These are phyloP conservation scores for Colletotrichum coccodes DNA, from an alignment of 2,329 filamentous ascomycete genomes.

Conservation along the genomic window DNA sequence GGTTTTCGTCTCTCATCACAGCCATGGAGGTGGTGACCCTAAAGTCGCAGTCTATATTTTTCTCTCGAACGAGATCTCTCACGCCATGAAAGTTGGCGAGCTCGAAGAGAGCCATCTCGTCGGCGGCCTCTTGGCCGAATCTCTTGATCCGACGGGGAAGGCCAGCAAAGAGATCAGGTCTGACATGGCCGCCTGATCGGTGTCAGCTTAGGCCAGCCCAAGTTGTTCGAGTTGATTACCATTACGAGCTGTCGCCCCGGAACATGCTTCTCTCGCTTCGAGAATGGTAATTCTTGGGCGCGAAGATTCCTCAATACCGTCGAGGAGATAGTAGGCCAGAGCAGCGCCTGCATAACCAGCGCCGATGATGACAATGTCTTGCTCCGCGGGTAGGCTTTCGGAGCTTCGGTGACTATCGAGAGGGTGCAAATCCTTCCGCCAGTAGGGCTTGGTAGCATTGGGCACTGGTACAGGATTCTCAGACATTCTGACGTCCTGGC, in stretches of 20 bases:
- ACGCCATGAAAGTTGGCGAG: constrained; percentile 28
- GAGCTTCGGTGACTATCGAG: constrained; percentile 32
- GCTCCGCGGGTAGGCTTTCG: constrained; percentile 16
- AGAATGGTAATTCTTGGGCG: constrained; percentile 24
- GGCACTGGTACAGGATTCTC: constrained; percentile 9
- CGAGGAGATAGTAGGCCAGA: constrained; percentile 12
- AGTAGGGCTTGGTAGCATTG: constrained; percentile 20
- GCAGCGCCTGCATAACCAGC: constrained; percentile 28
- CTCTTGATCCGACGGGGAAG: constrained; percentile 10
- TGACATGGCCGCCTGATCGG: constrained; percentile 24
- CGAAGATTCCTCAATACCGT: background rate
- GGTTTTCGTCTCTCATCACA: constrained; percentile 8
- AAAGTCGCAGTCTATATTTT: constrained; percentile 31
- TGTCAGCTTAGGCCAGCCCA: background rate
- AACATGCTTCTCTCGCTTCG: constrained; percentile 32
- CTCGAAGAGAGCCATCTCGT: constrained; percentile 38
- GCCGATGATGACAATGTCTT: constrained; percentile 33
- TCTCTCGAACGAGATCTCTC: constrained; percentile 18
- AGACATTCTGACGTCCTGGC: background rate
- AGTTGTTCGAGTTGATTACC: background rate
- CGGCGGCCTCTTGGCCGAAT: constrained; percentile 36
- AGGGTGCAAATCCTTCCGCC: constrained; percentile 21
- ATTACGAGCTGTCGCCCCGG: constrained; percentile 31
- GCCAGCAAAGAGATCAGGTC: constrained; percentile 25
- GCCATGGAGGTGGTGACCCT: constrained; percentile 23